phyloP scores from a whole-genome alignment of 768 basidiomycete species.

The Suillus clintonianus region DNA sequence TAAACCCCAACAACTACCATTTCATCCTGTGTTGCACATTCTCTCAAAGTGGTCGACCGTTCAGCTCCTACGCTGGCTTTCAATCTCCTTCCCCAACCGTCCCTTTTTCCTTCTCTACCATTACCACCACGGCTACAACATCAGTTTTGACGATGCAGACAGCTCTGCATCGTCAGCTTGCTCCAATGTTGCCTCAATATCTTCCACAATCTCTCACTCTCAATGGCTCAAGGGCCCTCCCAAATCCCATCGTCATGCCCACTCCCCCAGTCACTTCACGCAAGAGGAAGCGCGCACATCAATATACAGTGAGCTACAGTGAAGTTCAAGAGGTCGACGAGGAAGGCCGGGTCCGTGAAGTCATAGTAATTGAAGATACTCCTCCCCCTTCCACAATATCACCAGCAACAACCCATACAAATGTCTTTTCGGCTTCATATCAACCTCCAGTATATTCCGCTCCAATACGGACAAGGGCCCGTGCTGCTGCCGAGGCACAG shows the following conservation, averaged over 20 bases:
- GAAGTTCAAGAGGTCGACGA: conserved; percentile 87
- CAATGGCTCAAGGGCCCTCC: conserved; percentile 36
- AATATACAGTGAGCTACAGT: conserved; percentile 83
- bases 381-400: conserved; percentile 77
- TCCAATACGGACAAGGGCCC: conserved; percentile 80
- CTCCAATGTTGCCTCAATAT: conserved; percentile 66
- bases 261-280: conserved; percentile 73
- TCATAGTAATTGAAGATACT: conserved; percentile 93
- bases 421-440: conserved; percentile 75
- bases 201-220: conserved; percentile 56
- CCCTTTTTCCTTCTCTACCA: conserved; percentile 17
- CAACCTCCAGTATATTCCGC: conserved; percentile 76
- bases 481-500: conserved; percentile 85
- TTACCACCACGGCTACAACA: conserved; percentile 57
- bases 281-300: conserved; percentile 82
- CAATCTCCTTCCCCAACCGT: conserved; percentile 29
- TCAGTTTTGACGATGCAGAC: conserved; percentile 65
- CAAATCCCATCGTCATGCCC: conserved; percentile 62
- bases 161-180: conserved; percentile 62
- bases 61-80: conserved; percentile 38
- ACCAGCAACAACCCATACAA: conserved; percentile 69
- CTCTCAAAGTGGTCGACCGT: conserved; percentile 31
- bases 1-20: conserved; percentile 28
- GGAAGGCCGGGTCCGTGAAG: conserved; percentile 75
- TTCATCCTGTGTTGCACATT: conserved; percentile 35